phyloP scores from a whole-genome alignment of 306 rosid genomes.

The Sesbania bispinosa region DNA sequence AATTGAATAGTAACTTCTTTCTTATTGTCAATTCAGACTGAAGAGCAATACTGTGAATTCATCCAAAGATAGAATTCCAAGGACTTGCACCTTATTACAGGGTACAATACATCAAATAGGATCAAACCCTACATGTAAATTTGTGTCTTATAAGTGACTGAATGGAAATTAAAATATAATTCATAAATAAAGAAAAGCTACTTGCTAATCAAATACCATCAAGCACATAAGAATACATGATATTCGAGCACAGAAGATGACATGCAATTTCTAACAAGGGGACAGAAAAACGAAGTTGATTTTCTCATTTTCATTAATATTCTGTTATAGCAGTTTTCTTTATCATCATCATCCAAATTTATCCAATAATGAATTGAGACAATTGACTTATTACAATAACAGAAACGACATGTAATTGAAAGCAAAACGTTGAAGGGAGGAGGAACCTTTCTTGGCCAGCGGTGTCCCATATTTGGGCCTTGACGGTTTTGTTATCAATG shows the following conservation, averaged over 20 bases:
- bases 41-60: background rate
- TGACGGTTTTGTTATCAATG: slow-evolving; percentile 71
- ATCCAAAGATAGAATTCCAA: background rate
- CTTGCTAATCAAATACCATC: too few species aligned
- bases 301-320: background rate
- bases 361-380: background rate
- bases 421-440: background rate
- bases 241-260: too few species aligned
- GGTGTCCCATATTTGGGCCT: slow-evolving; percentile 87
- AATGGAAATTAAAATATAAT: background rate
- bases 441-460: slow-evolving; percentile 87
- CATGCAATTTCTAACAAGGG: too few species aligned
- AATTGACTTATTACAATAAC: background rate
- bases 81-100: background rate
- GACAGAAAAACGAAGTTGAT: background rate
- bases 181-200: background rate
- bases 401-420: background rate
- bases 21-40: background rate
- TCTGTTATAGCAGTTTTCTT: too few species aligned
- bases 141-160: background rate
- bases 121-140: background rate
- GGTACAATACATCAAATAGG: too few species aligned
- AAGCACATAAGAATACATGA: too few species aligned
- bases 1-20: background rate
- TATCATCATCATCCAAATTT: too few species aligned